These are phyloP conservation scores for Candida labiduridarum DNA, from an alignment of 1,139 yeast genomes.

Conservation along the genomic window DNA sequence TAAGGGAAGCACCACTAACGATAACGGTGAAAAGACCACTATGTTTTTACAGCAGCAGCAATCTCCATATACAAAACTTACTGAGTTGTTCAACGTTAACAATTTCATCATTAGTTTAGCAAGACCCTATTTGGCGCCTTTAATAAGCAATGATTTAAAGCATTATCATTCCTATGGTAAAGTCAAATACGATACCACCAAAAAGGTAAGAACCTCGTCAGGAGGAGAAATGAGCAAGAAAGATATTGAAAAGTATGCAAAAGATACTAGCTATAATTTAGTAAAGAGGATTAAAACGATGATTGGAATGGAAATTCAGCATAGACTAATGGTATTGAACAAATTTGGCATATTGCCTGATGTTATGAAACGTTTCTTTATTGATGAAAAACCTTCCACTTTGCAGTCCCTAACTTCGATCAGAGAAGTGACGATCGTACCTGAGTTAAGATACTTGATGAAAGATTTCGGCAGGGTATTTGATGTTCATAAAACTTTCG, in stretches of 20 bases:
- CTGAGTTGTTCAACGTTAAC: constrained; percentile 92
- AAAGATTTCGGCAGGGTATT: constrained; percentile 71
- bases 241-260: constrained; percentile 29
- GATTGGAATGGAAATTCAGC: constrained; percentile 69
- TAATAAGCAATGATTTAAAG: constrained; percentile 78
- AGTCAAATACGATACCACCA: constrained; percentile 23
- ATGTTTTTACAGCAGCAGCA: constrained; percentile 25
- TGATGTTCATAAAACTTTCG: constrained; percentile 69
- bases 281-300: constrained; percentile 39
- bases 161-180: constrained; percentile 50
- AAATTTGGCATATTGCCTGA: constrained; percentile 76
- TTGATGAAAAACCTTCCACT: constrained; percentile 85
- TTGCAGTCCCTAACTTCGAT: constrained; percentile 54
- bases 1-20: not conserved
- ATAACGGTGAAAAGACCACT: constrained; percentile 8
- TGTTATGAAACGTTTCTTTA: constrained; percentile 70
- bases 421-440: constrained; percentile 85
- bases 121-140: constrained; percentile 89
- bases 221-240: constrained; percentile 12
- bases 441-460: constrained; percentile 71
- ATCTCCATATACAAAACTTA: constrained; percentile 82
- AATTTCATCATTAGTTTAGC: constrained; percentile 89
- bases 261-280: constrained; percentile 35
- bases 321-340: constrained; percentile 78
- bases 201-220: constrained; percentile 10